Percentiles rank a stretch among this genome's conserved stretches.
These are phyloP conservation scores for Camellia granthamiana DNA, from an alignment of 148 eudicot genomes.

Conservation along the genomic window DNA sequence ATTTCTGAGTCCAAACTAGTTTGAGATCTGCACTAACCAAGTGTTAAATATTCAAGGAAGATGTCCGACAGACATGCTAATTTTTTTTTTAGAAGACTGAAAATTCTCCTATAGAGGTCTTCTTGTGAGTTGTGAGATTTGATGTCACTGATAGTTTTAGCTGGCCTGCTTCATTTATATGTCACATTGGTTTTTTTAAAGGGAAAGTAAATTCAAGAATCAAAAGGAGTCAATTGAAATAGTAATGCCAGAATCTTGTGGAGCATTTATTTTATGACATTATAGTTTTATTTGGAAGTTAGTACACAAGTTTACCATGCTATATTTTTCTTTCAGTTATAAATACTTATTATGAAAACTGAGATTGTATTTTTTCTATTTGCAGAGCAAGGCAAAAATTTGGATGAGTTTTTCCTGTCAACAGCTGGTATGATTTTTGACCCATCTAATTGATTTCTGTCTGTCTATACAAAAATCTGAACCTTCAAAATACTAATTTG, in stretches of 20 bases:
- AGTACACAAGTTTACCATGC: too few relatives aligned
- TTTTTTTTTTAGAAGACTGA: too few relatives aligned
- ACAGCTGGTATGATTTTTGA: slow-evolving; percentile 63
- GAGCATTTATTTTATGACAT: background rate
- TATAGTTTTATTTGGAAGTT: background rate
- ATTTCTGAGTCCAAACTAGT: too few relatives aligned
- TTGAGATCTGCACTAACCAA: too few relatives aligned
- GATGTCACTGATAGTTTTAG: background rate
- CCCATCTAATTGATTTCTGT: background rate
- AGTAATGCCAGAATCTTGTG: background rate
- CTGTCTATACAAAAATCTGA: background rate
- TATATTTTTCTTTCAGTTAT: background rate
- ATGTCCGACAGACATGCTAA: background rate
- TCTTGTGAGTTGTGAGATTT: background rate
- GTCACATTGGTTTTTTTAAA: too few relatives aligned
- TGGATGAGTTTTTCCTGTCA: slow-evolving; percentile 94
- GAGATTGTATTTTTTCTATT: slow-evolving; percentile 14
- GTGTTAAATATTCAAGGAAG: background rate
- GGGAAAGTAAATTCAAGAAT: background rate
- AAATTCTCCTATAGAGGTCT: too few relatives aligned
- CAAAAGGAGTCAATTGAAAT: background rate
- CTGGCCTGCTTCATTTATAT: background rate
- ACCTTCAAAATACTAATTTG: background rate
- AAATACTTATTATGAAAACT: background rate
- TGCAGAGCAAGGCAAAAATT: slow-evolving; percentile 85